Evolutionary conservation across 257 asterid genomes (phyloP), one percentile per base, ranked within the genome.

Genomic region (Asclepias syriaca): DNA sequence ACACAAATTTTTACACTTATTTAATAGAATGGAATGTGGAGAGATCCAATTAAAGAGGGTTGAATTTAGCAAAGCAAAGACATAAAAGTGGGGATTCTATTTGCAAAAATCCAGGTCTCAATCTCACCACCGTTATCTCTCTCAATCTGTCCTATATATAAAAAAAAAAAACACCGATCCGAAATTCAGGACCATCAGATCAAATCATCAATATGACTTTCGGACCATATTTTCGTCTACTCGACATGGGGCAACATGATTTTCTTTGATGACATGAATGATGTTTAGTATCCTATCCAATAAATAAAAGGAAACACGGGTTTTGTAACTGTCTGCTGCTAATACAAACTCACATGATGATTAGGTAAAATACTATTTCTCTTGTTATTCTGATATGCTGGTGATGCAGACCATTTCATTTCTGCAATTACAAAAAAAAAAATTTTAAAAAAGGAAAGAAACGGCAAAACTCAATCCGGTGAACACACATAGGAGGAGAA

Each of bases 41-140:
- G 72, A 6, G 70, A 72, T 66, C 64, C 65, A 57, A 56, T 71
- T 71, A 76, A 34, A 66, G 63, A 66, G 63, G 50, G 65, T 69
- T 71, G 73, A 73, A 69, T 37, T 72, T 63, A 66, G 68, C 58
- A 14, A 11, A 24, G 32, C 50, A 48, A 14, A 27, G 24, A 40
- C 18, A 51, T 3, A 34, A 15, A 4, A 24, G 15, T 13, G 14
- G n/a, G 18, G n/a, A 49, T 56, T 51, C 46, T 18, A 70, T 37
- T 57, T 71, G 71, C 59, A 14, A 39, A 19, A 53, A 22, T 64
- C 5, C 27, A 63, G 65, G 72, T 34, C 39, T 34, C 10, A 40
- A 9, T 45, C 73, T 68, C 53, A 75, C 61, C 65, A 68, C 48
- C 29, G 58, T 56, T 12, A 69, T 9, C 45, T 27, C 70, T n/a